These are phyloP conservation scores for Neobulgaria alba DNA, from an alignment of 2,329 filamentous ascomycete genomes.

Conservation along the genomic window DNA sequence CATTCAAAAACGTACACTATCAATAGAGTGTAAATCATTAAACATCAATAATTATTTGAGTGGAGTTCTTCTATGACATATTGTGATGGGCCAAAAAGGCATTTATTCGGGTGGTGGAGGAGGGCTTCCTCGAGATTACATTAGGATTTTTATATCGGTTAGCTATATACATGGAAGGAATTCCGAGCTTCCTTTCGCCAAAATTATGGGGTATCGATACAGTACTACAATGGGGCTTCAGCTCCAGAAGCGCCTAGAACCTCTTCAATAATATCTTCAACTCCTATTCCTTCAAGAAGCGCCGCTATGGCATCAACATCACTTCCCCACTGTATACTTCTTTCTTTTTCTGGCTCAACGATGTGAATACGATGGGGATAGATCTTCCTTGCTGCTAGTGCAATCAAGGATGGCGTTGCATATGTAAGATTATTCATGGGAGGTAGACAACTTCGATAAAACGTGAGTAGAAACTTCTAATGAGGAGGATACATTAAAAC, in stretches of 20 bases:
- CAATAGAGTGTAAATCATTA: background rate
- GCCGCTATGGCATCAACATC: constrained; percentile 58
- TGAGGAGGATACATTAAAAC: constrained; percentile 12
- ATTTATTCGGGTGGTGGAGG: too few species aligned
- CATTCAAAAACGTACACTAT: too few species aligned
- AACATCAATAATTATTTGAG: background rate
- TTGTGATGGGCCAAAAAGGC: too few species aligned
- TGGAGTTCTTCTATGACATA: too few species aligned
- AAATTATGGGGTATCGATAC: constrained; percentile 7
- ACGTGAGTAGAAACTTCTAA: constrained; percentile 22
- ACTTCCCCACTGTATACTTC: constrained; percentile 92
- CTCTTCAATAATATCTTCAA: constrained; percentile 57
- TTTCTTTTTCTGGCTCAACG: constrained; percentile 60
- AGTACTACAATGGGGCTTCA: constrained; percentile 40
- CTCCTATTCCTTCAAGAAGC: constrained; percentile 52
- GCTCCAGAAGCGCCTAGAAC: constrained; percentile 45
- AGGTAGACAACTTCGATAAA: constrained; percentile 58
- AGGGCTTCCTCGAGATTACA: too few species aligned
- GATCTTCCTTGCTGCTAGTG: constrained; percentile 74
- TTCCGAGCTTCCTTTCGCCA: too few species aligned
- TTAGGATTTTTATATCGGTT: too few species aligned
- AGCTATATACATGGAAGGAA: too few species aligned
- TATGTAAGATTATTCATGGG: constrained; percentile 74
- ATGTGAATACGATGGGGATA: constrained; percentile 79
- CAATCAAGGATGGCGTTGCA: constrained; percentile 75